Base-by-base conservation (phyloP, 495 filamentous ascomycete genomes). In the Penicillium simplicissimum region DNA sequence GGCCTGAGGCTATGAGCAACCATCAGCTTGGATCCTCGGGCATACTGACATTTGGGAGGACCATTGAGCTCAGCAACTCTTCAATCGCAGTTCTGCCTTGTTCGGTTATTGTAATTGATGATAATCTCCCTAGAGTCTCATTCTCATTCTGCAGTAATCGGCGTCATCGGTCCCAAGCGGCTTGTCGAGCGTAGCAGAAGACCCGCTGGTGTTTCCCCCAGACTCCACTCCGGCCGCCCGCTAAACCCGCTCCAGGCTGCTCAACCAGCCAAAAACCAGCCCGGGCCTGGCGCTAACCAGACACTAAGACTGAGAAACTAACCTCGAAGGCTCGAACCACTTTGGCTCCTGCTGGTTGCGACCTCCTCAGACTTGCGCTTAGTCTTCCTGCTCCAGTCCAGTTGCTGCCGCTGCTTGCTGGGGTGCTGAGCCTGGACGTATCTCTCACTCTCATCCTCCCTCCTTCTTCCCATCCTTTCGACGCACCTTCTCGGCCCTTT, bases 401-500 rank as follows among this genome's bases (percentile, higher is more conserved):
- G 31, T 31, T 19, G n/a, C 40, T 45, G 25, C 28, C 10, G 28
- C 51, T 36, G 33, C 31, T 35, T 21, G 31, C 28, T 19, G 15
- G 7, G 31, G 28, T 54, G n/a, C 23, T 28, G 25, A 7, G n/a
- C n/a, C 23, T 28, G 25, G 14, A 38, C 36, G 57, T 59, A 48
- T 34, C 42, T 36, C 56, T 19, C 42, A 21, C 42, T 13, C 45
- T 54, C 33, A 35, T 55, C 34, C 45, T 49, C 62, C 23, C 34
- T 57, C 65, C 47, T 62, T 56, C 36, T 49, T 38, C 61, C 52
- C 35, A 38, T 60, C 57, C 55, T 37, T 42, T 49, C 43, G 48
- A 31, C 43, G 45, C 49, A 15, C 36, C 42, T 52, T 54, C 63
- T 36, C 36, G 52, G 52, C 52, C 60, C 48, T 59, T 58, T 64